Evolutionary conservation across 2,329 filamentous ascomycete genomes (phyloP).

Genomic region (Macrophomina phaseolina): DNA sequence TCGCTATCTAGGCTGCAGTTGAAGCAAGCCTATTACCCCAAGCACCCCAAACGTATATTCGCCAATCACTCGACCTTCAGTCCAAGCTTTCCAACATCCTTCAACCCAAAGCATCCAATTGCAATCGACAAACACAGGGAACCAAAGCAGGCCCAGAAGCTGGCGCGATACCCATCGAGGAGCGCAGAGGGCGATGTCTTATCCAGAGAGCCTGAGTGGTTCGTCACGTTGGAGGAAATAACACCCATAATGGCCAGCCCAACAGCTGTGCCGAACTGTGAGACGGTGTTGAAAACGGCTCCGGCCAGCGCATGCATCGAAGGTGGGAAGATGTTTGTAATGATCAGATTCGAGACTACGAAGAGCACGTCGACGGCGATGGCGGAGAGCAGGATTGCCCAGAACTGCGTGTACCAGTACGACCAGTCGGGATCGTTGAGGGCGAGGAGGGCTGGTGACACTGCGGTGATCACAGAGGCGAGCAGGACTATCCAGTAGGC

Average conservation of each 20-base stretch:
- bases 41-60: too few relatives aligned
- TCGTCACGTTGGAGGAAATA: slow-evolving; percentile 42
- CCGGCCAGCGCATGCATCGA: slow-evolving; percentile 52
- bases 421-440: slow-evolving; percentile 34
- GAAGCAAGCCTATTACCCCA: too few relatives aligned
- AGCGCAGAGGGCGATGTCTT: slow-evolving; percentile 43
- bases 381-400: slow-evolving; percentile 50
- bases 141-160: slow-evolving; percentile 52
- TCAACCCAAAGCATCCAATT: slow-evolving; percentile 48
- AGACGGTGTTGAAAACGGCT: slow-evolving; percentile 53
- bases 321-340: slow-evolving; percentile 49
- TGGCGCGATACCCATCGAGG: slow-evolving; percentile 49
- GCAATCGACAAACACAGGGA: slow-evolving; percentile 38
- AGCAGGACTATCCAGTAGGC: slow-evolving; percentile 52
- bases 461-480: slow-evolving; percentile 42
- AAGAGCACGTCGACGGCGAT: slow-evolving; percentile 53
- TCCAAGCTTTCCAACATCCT: slow-evolving; percentile 52
- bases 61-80: slow-evolving; percentile 44
- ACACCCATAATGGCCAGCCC: slow-evolving; percentile 47
- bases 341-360: slow-evolving; percentile 51
- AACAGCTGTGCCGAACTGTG: slow-evolving; percentile 51
- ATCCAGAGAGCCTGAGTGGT: slow-evolving; percentile 31
- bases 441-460: slow-evolving; percentile 6
- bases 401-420: slow-evolving; percentile 56
- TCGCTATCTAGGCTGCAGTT: too few relatives aligned